Evolutionary conservation across 1,284 basidiomycete species (phyloP), one percentile per base, ranked within the genome.

Genomic region (Cutaneotrichosporon cyanovorans): DNA sequence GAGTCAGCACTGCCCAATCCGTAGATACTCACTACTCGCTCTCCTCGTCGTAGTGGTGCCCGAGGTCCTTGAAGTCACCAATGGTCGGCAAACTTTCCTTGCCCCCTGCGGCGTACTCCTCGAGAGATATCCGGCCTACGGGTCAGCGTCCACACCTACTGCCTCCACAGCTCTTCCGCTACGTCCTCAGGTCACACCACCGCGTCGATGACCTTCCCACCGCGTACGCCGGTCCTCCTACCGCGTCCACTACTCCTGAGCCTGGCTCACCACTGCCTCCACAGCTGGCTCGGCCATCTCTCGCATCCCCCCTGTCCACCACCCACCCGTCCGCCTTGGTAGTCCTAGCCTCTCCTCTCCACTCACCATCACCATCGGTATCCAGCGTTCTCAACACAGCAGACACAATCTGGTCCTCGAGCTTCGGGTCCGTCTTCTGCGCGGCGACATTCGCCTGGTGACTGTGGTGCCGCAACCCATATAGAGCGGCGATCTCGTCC

Each of bases 391-490:
- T 69, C 4, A 98, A 76, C 7, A 99, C 83, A 25, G 80, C 79
- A 40, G 79, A 74, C 12, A 90, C 84, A 51, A 99, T 84, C 47
- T 80, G 70, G 50, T 88, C 73, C 96, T 92, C 67, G 21, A 50
- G 38, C n/a, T 21, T 39, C 5, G 33, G 37, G n/a, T 47, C 46
- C 5, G 20, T 80, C 77, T 63, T 87, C 80, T 63, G 92, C 87
- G 45, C 84, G 80, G 42, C 80, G 75, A 33, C 88, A 84, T 57
- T 86, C 71, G 88, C 85, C 71, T 87, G 82, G 18, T 88, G 87
- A 59, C 89, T 89, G 50, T 92, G 79, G 69, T 98, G 95, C 70
- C 97, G 90, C 19, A 99, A 85, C 48, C 93, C 93, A 61, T 95
- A 93, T 36, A 93, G 80, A 6, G 88, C 87, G 66, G 92, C 83